Conservation (phyloP, 495 filamentous ascomycete genomes). For the Bombardia bombarda region DNA sequence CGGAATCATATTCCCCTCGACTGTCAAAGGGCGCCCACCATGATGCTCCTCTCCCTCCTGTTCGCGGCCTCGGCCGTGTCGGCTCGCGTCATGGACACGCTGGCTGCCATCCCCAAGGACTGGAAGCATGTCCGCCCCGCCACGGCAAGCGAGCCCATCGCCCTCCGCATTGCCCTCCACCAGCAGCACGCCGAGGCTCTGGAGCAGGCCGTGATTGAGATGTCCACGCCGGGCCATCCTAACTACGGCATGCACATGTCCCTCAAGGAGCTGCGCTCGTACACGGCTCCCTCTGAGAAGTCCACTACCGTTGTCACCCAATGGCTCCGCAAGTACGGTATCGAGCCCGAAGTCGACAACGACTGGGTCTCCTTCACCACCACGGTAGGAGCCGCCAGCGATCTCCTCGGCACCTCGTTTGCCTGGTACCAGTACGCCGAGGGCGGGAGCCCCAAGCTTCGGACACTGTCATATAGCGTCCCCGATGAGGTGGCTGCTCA, state of each 20-base stretch:
- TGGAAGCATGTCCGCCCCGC: conserved; percentile 33
- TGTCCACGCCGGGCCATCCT: conserved; percentile 48
- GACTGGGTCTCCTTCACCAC: conserved; percentile 42
- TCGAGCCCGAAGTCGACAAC: conserved; percentile 38
- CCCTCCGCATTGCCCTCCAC: conserved; percentile 26
- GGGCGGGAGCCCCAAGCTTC: conserved; percentile 31
- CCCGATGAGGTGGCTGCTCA: conserved; percentile 51
- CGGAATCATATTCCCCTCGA: background rate
- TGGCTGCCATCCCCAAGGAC: conserved; percentile 36
- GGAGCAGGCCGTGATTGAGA: conserved; percentile 42
- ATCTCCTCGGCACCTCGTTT: conserved; percentile 41
- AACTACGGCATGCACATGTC: conserved; percentile 52
- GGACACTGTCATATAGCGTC: conserved; percentile 57
- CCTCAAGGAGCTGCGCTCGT: conserved; percentile 40
- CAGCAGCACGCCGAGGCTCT: conserved; percentile 41
- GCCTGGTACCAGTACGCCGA: conserved; percentile 30
- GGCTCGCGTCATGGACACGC: conserved; percentile 40
- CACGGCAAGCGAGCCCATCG: conserved; percentile 21
- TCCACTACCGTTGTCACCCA: conserved; percentile 30
- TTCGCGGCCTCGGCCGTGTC: conserved; percentile 32
- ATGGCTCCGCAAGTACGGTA: conserved; percentile 46
- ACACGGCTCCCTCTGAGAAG: conserved; percentile 41
- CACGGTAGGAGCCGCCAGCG: conserved; percentile 35
- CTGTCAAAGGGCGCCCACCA: conserved; percentile 3
- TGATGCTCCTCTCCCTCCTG: conserved; percentile 21